Evolutionary conservation across 169 alveolate species (phyloP).

Genomic region (Cyclospora cayetanensis): DNA sequence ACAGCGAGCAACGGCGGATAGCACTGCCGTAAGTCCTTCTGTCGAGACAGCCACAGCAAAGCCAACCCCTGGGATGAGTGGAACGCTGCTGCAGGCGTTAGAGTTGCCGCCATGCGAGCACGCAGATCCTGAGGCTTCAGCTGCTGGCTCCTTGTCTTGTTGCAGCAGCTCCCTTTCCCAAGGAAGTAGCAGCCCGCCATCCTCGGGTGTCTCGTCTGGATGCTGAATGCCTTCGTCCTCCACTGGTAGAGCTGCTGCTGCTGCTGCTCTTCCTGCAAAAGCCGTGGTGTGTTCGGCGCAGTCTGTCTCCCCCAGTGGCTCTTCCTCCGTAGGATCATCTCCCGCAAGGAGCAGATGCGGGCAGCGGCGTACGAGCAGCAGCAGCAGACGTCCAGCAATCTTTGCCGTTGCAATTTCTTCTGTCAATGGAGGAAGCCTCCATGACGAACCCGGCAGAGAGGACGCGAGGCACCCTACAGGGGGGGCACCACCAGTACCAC

Average conservation of each 20-base stretch:
- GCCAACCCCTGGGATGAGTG: not conserved
- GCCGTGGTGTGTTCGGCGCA: not conserved
- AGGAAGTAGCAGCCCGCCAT: not conserved
- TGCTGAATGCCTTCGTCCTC: not conserved
- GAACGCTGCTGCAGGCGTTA: constrained; percentile 42
- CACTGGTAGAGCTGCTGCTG: constrained; percentile 41
- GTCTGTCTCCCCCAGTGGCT: too few species aligned
- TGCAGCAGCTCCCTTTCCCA: constrained; percentile 43
- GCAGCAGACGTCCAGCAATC: not conserved
- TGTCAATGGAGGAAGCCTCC: not conserved
- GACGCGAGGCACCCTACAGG: not conserved
- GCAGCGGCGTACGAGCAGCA: constrained; percentile 1
- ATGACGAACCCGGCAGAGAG: not conserved
- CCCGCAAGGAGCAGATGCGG: not conserved
- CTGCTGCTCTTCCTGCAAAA: not conserved
- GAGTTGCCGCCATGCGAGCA: constrained; percentile 41
- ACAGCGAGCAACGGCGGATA: constrained; percentile 30
- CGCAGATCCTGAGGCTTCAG: constrained; percentile 31
- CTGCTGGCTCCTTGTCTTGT: constrained; percentile 4
- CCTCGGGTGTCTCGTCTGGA: constrained; percentile 1
- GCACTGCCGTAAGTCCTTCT: constrained; percentile 13
- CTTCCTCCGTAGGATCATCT: not conserved
- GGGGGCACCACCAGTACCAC: not conserved
- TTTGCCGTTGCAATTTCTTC: not conserved
- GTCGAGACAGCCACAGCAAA: not conserved